These are phyloP conservation scores for Candida bentonensis DNA, from an alignment of 805 yeast genomes.

Conservation along the genomic window DNA sequence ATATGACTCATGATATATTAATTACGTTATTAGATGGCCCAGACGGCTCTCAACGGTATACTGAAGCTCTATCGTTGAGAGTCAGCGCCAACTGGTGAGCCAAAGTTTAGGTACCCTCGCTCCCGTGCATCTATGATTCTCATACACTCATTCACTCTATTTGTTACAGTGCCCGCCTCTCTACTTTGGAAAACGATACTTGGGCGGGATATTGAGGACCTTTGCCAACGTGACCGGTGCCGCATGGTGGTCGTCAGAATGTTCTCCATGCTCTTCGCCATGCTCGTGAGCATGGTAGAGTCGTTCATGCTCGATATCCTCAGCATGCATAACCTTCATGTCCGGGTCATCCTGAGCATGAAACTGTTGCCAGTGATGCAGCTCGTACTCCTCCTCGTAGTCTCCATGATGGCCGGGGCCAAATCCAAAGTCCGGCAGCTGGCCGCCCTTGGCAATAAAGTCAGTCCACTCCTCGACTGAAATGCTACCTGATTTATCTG, in stretches of 20 bases:
- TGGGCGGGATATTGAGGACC: conserved; percentile 12
- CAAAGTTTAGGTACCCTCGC: too few species aligned
- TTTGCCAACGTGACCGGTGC: conserved; percentile 11
- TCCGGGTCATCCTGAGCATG: conserved; percentile 62
- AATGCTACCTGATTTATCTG: conserved; percentile 49
- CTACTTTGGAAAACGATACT: conserved; percentile 2
- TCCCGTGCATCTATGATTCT: too few species aligned
- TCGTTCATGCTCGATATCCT: conserved; percentile 77
- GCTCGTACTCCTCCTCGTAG: conserved; percentile 85
- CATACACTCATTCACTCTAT: not conserved
- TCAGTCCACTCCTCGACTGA: conserved; percentile 55
- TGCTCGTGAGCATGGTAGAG: conserved; percentile 78
- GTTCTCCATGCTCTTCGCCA: conserved; percentile 33
- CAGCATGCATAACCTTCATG: conserved; percentile 65
- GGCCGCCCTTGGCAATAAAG: conserved; percentile 48
- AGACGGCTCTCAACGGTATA: too few species aligned
- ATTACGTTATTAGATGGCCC: too few species aligned
- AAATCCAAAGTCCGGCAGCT: conserved; percentile 80
- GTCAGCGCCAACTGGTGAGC: not conserved
- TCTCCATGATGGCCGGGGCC: conserved; percentile 94
- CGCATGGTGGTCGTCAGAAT: conserved; percentile 10
- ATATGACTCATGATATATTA: too few species aligned
- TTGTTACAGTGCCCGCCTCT: not conserved
- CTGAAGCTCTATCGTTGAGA: not conserved
- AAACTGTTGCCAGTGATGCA: conserved; percentile 78